phyloP scores from a whole-genome alignment of 192 early-diverging fungal genomes.

The Jimgerdemannia flammicorona region DNA sequence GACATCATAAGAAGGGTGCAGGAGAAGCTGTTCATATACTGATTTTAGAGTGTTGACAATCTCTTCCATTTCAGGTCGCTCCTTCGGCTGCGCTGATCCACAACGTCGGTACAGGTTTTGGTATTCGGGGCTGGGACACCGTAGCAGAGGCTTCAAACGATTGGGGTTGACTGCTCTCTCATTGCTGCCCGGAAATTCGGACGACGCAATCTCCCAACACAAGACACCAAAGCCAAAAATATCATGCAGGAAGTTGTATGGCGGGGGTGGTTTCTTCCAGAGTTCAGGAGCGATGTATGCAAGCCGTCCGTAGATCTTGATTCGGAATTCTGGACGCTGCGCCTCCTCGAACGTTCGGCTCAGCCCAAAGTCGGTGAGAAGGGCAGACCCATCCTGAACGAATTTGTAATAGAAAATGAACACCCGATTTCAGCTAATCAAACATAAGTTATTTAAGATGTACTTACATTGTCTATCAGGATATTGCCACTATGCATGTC shows the following conservation, averaged over 20 bases:
- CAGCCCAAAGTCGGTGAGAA: background rate
- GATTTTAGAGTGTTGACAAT: too few relatives aligned
- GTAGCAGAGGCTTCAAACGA: too few relatives aligned
- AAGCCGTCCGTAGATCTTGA: background rate
- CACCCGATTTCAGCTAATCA: background rate
- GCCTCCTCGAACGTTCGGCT: background rate
- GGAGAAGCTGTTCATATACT: too few relatives aligned
- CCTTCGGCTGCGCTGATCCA: too few relatives aligned
- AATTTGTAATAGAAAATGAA: background rate
- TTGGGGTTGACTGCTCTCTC: too few relatives aligned
- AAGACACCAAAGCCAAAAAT: background rate
- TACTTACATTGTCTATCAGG: background rate
- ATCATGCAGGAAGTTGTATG: background rate
- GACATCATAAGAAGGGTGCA: too few relatives aligned
- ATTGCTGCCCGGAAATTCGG: background rate
- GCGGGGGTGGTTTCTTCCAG: background rate
- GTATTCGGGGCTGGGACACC: too few relatives aligned
- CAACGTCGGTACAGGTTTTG: too few relatives aligned
- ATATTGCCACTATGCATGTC: background rate
- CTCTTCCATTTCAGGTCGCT: too few relatives aligned
- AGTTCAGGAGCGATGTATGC: background rate
- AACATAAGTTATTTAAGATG: background rate
- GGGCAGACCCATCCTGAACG: background rate
- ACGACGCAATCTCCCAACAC: background rate
- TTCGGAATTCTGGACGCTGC: background rate